These are phyloP conservation scores for Brassica nigra DNA, from an alignment of 345 rosid species.

Conservation along the genomic window DNA sequence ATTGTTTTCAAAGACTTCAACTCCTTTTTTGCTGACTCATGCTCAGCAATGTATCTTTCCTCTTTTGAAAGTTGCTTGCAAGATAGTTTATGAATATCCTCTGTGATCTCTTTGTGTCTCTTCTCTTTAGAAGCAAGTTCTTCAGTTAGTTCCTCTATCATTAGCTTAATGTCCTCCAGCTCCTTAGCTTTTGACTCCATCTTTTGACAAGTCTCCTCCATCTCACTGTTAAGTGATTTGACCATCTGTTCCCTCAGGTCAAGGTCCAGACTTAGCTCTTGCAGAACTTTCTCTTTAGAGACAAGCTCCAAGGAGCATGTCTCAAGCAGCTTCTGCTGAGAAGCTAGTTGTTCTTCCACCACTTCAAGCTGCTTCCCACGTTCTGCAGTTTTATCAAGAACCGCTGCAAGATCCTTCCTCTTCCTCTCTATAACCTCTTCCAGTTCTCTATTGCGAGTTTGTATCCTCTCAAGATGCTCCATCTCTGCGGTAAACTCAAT, in stretches of 20 bases:
- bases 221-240: not conserved
- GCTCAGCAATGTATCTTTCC: not conserved
- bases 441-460: not conserved
- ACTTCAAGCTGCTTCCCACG: not conserved
- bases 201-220: constrained; percentile 7
- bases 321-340: constrained; percentile 9
- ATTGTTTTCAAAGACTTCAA: constrained; percentile 22
- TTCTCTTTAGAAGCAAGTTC: constrained; percentile 33
- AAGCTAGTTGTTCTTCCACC: not conserved
- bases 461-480: constrained; percentile 1
- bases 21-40: not conserved
- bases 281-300: constrained; percentile 21
- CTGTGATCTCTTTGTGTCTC: constrained; percentile 12
- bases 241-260: constrained; percentile 1
- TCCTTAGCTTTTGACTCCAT: constrained; percentile 23
- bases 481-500: not conserved
- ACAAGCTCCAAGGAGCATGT: constrained; percentile 15
- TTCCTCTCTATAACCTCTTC: not conserved
- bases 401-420: not conserved
- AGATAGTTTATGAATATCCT: constrained; percentile 29
- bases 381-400: not conserved
- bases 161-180: constrained; percentile 8
- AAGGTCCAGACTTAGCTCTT: constrained; percentile 8
- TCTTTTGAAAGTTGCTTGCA: not conserved
- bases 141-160: constrained; percentile 27